Percentiles rank a stretch among this genome's conserved stretches.
phyloP scores from a whole-genome alignment of 805 yeast species.

The Priceomyces medius region DNA sequence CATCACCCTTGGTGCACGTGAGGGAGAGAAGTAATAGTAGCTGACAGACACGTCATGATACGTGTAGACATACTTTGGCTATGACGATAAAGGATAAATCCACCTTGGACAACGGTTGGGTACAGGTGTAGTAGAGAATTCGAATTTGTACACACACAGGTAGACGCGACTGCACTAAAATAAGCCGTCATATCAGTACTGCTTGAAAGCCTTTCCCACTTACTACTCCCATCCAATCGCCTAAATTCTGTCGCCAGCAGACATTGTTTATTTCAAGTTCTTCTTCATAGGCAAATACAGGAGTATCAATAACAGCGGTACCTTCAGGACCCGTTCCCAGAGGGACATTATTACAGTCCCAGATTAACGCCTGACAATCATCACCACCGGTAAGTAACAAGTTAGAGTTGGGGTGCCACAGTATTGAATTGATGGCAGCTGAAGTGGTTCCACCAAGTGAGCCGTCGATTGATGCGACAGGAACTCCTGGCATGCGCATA shows the following conservation, averaged over 20 bases:
- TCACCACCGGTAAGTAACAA: slow-evolving; percentile 64
- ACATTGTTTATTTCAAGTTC: slow-evolving; percentile 73
- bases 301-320: slow-evolving; percentile 25
- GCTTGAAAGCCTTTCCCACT: slow-evolving; percentile 70
- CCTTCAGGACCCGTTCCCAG: slow-evolving; percentile 8
- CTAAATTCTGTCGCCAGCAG: slow-evolving; percentile 63
- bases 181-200: slow-evolving; percentile 33
- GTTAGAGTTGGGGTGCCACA: slow-evolving; percentile 82
- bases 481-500: slow-evolving; percentile 83
- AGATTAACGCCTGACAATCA: slow-evolving; percentile 69
- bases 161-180: too few relatives aligned
- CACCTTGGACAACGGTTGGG: too few relatives aligned
- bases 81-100: too few relatives aligned
- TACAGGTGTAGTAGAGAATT: too few relatives aligned
- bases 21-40: too few relatives aligned
- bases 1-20: too few relatives aligned
- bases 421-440: slow-evolving; percentile 66
- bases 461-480: slow-evolving; percentile 66
- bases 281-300: slow-evolving; percentile 55
- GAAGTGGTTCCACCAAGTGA: slow-evolving; percentile 47
- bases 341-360: slow-evolving; percentile 52
- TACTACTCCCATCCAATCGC: slow-evolving; percentile 80
- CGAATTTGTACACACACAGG: too few relatives aligned
- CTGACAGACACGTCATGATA: too few relatives aligned
- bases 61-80: too few relatives aligned